Percentiles rank a stretch among this genome's conserved stretches.
Evolutionary conservation across 1,139 yeast species (phyloP).

Genomic region (Magnusiomyces starmeri): DNA sequence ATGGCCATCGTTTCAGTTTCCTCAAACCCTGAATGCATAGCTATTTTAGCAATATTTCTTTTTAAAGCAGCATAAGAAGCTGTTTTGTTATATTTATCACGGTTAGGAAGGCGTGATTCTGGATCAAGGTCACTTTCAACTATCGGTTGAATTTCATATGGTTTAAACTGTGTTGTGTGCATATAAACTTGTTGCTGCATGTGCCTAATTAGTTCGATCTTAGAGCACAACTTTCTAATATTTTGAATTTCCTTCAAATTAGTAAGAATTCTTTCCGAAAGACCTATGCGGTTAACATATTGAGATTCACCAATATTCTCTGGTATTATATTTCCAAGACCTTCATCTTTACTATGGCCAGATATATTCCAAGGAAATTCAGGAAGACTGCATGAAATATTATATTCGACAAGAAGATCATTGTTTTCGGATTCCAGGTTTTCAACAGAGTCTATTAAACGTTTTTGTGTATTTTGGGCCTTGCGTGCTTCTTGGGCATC

Average conservation of each 20-base stretch:
- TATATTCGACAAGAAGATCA: conserved; percentile 77
- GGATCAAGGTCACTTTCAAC: conserved; percentile 70
- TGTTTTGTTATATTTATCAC: conserved; percentile 49
- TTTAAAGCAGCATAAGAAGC: conserved; percentile 61
- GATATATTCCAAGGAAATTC: conserved; percentile 40
- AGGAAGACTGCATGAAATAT: conserved; percentile 75
- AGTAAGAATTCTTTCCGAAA: conserved; percentile 51
- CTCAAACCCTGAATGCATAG: conserved; percentile 94
- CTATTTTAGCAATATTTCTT: conserved; percentile 65
- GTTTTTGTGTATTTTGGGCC: conserved; percentile 2
- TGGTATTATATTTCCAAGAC: conserved; percentile 25
- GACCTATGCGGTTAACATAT: conserved; percentile 18
- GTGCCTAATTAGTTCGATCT: conserved; percentile 79
- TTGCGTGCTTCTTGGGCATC: conserved; percentile 12
- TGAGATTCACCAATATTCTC: conserved; percentile 21
- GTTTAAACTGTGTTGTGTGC: conserved; percentile 66
- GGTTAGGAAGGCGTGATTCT: conserved; percentile 63
- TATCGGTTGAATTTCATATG: conserved; percentile 57
- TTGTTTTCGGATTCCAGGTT: conserved; percentile 48
- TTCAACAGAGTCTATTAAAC: conserved; percentile 23
- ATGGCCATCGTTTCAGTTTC: conserved; percentile 71
- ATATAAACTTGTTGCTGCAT: conserved; percentile 81
- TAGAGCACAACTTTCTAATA: conserved; percentile 79
- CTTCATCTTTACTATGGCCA: conserved; percentile 42
- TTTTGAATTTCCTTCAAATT: conserved; percentile 80